phyloP scores from a whole-genome alignment of 768 basidiomycete species.

The Boletus patriciae region DNA sequence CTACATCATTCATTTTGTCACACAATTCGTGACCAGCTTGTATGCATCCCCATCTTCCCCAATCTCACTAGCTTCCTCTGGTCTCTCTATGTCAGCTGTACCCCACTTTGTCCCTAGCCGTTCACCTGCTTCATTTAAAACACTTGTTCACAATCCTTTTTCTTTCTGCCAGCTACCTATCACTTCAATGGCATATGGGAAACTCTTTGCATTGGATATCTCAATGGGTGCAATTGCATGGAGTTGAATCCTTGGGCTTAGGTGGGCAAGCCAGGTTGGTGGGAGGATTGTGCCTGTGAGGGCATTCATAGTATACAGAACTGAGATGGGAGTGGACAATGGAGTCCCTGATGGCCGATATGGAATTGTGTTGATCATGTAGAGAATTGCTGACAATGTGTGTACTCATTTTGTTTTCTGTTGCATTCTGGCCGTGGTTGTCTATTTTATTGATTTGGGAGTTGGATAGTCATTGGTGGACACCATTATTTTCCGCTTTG shows the following conservation, averaged over 20 bases:
- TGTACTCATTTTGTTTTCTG: constrained; percentile 22
- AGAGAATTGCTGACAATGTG: constrained; percentile 63
- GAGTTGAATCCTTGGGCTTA: constrained; percentile 74
- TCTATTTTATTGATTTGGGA: constrained; percentile 7
- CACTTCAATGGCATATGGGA: constrained; percentile 66
- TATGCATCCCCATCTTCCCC: constrained; percentile 49
- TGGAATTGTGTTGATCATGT: constrained; percentile 65
- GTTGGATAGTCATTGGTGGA: constrained; percentile 55
- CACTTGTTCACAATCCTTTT: constrained; percentile 69
- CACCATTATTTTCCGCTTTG: constrained; percentile 74
- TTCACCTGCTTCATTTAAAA: constrained; percentile 34
- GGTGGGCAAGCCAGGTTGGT: constrained; percentile 60
- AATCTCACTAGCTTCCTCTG: constrained; percentile 25
- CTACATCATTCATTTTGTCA: constrained; percentile 64
- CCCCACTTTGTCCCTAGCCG: constrained; percentile 20
- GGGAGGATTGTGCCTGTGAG: constrained; percentile 58
- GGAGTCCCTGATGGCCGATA: constrained; percentile 8
- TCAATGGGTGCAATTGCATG: constrained; percentile 76
- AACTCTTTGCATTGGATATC: constrained; percentile 81
- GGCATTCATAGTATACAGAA: constrained; percentile 49
- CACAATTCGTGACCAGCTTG: constrained; percentile 70
- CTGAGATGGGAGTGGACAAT: constrained; percentile 25
- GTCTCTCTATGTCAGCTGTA: constrained; percentile 9
- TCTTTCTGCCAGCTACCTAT: constrained; percentile 87
- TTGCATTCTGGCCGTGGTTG: not conserved